These are phyloP conservation scores for Cercospora sesami DNA, from an alignment of 2,329 filamentous ascomycete species.

Conservation along the genomic window DNA sequence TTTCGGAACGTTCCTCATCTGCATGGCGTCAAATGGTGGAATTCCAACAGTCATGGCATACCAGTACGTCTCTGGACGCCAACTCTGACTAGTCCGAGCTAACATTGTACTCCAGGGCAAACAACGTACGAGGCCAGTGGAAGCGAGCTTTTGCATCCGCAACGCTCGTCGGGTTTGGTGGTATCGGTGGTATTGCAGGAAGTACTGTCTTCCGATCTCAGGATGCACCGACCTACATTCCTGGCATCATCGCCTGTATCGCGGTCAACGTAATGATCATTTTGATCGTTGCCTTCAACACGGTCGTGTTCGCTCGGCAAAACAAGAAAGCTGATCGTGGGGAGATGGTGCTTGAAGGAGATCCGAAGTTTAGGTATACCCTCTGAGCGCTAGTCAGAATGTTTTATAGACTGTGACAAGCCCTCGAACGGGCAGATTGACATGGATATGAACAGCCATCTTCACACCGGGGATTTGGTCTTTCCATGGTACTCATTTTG, in stretches of 20 bases:
- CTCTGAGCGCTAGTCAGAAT: background rate
- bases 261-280: background rate
- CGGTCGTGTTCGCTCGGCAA: background rate
- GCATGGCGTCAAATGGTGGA: conserved; percentile 28
- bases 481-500: too few species aligned
- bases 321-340: background rate
- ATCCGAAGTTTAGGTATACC: background rate
- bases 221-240: conserved; percentile 18
- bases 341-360: background rate
- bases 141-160: conserved; percentile 44
- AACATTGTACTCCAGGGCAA: conserved; percentile 27
- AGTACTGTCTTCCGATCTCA: conserved; percentile 24
- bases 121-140: conserved; percentile 56
- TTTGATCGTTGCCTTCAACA: background rate
- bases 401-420: background rate
- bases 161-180: conserved; percentile 6
- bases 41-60: conserved; percentile 24
- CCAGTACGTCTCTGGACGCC: conserved; percentile 8
- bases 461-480: too few species aligned
- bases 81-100: background rate
- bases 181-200: conserved; percentile 65
- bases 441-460: background rate
- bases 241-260: background rate
- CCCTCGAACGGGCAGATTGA: background rate
- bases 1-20: conserved; percentile 35